phyloP scores from a whole-genome alignment of 352 stramenopile genomes.

The Saprolegnia parasitica region DNA sequence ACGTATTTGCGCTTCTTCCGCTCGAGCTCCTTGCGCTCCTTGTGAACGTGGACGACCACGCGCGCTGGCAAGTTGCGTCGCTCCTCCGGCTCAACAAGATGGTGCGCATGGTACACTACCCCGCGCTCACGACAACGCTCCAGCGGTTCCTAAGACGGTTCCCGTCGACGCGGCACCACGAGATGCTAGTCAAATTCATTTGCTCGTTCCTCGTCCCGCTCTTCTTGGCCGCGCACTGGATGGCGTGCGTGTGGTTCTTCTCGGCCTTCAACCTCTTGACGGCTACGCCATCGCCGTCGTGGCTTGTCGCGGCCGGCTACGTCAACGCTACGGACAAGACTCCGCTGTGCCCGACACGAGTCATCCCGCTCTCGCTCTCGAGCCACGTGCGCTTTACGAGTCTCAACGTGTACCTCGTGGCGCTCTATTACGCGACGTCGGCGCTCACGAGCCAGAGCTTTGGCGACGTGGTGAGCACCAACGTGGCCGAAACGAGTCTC shows the following conservation, averaged over 20 bases:
- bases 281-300: neutral
- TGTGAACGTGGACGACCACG: neutral
- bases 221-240: slow-evolving; percentile 59
- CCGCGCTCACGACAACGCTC: neutral
- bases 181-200: neutral
- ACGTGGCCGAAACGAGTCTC: slow-evolving; percentile 11
- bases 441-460: slow-evolving; percentile 16
- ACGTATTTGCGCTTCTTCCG: slow-evolving; percentile 1
- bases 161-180: neutral
- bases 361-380: slow-evolving; percentile 2
- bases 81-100: slow-evolving; percentile 13
- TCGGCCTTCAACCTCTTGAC: slow-evolving; percentile 31
- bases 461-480: slow-evolving; percentile 7
- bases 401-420: slow-evolving; percentile 15
- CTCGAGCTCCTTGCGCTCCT: neutral
- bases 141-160: slow-evolving; percentile 1
- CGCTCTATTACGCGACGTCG: slow-evolving; percentile 21
- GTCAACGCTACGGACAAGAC: neutral
- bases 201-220: slow-evolving; percentile 31
- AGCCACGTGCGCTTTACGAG: slow-evolving; percentile 7
- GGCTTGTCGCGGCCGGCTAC: slow-evolving; percentile 15
- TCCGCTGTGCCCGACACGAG: neutral
- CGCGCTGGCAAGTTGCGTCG: slow-evolving; percentile 4
- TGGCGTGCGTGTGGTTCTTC: slow-evolving; percentile 60
- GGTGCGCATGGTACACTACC: neutral